A percentile compares a stretch with the other conserved stretches of the same genome.
Evolutionary conservation across 495 filamentous ascomycete species (phyloP).

Genomic region (Annulohypoxylon nitens): DNA sequence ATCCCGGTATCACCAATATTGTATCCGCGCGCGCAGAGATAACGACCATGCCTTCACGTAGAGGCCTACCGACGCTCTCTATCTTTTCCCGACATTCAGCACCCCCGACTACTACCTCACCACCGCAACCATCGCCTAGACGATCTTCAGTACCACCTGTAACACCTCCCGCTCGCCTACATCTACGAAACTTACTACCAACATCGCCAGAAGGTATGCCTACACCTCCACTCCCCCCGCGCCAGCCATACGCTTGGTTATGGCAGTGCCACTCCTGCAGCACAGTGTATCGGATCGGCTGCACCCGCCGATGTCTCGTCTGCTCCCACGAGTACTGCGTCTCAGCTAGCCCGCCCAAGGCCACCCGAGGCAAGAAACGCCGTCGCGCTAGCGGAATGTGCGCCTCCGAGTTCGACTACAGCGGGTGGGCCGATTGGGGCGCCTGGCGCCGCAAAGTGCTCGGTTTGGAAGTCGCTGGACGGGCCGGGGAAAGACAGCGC

Average conservation of each 20-base stretch:
- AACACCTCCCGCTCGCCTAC: slow-evolving; percentile 47
- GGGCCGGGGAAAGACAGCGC: slow-evolving; percentile 20
- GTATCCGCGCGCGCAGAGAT: neutral
- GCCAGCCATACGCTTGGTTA: slow-evolving; percentile 55
- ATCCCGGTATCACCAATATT: slow-evolving; percentile 13
- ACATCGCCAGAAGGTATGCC: slow-evolving; percentile 44
- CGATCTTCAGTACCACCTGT: slow-evolving; percentile 20
- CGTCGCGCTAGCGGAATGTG: slow-evolving; percentile 39
- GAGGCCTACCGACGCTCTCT: slow-evolving; percentile 36
- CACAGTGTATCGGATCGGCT: slow-evolving; percentile 55
- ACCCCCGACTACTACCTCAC: neutral
- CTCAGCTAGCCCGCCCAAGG: slow-evolving; percentile 21
- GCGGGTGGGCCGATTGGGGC: slow-evolving; percentile 57
- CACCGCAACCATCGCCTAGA: slow-evolving; percentile 8
- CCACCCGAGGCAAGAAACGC: slow-evolving; percentile 37
- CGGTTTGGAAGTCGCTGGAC: slow-evolving; percentile 34
- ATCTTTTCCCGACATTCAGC: slow-evolving; percentile 26
- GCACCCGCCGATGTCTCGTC: slow-evolving; percentile 60
- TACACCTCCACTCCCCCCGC: slow-evolving; percentile 47
- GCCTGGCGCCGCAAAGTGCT: slow-evolving; percentile 54
- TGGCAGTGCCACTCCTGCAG: slow-evolving; percentile 61
- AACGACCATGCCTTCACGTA: slow-evolving; percentile 38
- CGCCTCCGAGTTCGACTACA: slow-evolving; percentile 58
- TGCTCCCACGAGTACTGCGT: slow-evolving; percentile 61
- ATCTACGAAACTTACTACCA: slow-evolving; percentile 50